Base-by-base conservation (phyloP, 768 basidiomycete species). In the Fomitopsis pulvina region DNA sequence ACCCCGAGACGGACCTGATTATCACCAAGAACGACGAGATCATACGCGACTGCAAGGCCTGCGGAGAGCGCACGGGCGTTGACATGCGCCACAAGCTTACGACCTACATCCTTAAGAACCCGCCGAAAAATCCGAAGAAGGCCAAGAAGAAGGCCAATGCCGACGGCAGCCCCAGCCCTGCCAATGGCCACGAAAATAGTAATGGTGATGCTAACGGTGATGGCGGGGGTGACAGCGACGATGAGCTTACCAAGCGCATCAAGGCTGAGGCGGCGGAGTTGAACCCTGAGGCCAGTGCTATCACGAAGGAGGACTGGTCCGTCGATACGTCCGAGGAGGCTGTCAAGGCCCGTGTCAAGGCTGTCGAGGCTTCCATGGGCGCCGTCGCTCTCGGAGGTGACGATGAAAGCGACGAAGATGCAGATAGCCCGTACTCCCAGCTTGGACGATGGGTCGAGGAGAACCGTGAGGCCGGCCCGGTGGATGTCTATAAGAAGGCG, bases 21-120 rank as follows among this genome's bases (percentile, higher is more conserved):
- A 80, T 99, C 65, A 81, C 92, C 66, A 94, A 91, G 69, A 71
- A 69, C 50, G 96, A 97, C 60, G 81, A 87, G 57, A 92, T 98
- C 64, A 81, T 87, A 57, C 83, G 94, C 53, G 94, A 99, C 68
- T 99, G 96, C 79, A 97, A 98, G 71, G 96, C 96, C 24, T 99
- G 96, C 60, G 96, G 96, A 47, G 85, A 92, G 62, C 83, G 90
- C 57, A 93, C 88, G 42, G 82, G 75, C 37, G 78, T 98, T 57
- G 93, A 98, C 67, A 96, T 96, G 92, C 78, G 92, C 29, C 95
- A 98, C 74, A 96, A 94, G 69, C 79, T 99, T 52, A 87, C 85
- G 38, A 92, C 94, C 1, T 99, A 91, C 75, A 96, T 99, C 65
- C 62, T 97, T 62, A 96, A 94, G 75, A 99, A 99, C 67, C 96